Conservation (phyloP, 306 rosid species). For the Vicia sativa region DNA sequence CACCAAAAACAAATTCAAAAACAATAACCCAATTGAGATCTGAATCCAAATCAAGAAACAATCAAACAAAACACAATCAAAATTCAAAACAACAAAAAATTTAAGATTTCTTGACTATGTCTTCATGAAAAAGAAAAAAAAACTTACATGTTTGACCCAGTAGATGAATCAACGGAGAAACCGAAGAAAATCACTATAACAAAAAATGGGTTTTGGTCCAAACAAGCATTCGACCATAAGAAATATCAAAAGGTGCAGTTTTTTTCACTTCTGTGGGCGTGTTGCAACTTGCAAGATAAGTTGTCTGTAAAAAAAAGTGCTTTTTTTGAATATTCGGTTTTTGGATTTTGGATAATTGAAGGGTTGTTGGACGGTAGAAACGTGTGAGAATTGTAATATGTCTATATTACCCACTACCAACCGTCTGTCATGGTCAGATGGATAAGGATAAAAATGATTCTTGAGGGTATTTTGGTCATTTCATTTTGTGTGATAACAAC, state of each 20-base stretch:
- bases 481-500: slow-evolving; percentile 18
- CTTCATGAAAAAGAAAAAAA: background rate
- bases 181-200: slow-evolving; percentile 16
- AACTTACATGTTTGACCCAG: slow-evolving; percentile 5
- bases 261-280: slow-evolving; percentile 36
- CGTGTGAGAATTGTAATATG: background rate
- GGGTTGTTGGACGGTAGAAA: slow-evolving; percentile 9
- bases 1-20: slow-evolving; percentile 31
- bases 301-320: background rate
- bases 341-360: slow-evolving; percentile 17
- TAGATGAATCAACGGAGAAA: slow-evolving; percentile 30
- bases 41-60: slow-evolving; percentile 25
- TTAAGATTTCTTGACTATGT: background rate
- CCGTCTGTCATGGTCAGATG: background rate
- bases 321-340: slow-evolving; percentile 5
- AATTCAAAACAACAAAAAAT: slow-evolving; percentile 3
- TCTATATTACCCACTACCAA: slow-evolving; percentile 39
- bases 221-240: slow-evolving; percentile 31
- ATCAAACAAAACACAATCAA: slow-evolving; percentile 22
- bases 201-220: slow-evolving; percentile 21
- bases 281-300: slow-evolving; percentile 6
- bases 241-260: slow-evolving; percentile 14
- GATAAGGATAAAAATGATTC: slow-evolving; percentile 2
- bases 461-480: slow-evolving; percentile 39
- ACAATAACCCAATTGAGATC: slow-evolving; percentile 36